Base-by-base conservation (phyloP, 106 monocot genomes). In the Dioscorea dumetorum region DNA sequence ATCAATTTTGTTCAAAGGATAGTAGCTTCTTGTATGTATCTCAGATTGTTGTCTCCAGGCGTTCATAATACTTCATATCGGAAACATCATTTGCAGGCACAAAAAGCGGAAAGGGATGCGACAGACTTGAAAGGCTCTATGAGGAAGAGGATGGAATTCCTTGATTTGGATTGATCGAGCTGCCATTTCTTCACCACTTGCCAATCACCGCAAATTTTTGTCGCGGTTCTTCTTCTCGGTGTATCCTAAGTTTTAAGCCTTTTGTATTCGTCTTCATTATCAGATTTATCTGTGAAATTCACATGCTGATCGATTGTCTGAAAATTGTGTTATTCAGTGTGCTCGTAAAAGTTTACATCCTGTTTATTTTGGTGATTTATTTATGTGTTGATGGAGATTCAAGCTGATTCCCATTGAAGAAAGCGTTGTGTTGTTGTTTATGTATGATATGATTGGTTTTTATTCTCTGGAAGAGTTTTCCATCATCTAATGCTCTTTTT, bases 111-210 rank as follows among this genome's bases (percentile, higher is more conserved):
- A 56, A 84, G 67, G 62, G 90, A 85, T 56, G 82, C 85, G 59
- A 81, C 72, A 57, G 84, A 88, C 70, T 67, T 87, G 28, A 87
- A 81, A 68, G 84, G 90, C 32, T 74, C 90, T 0, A 90, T 90
- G 85, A 71, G 90, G 67, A 90, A 83, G 70, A 58, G 85, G 68
- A 90, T 90, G 90, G 85, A 85, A 75, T 90, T 83, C 61, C 80
- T 90, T 8, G 90, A 90, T 68, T 24, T 90, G 71, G 90, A 85
- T 14, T 90, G 66, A 72, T 3, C 3, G 24, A 17, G 32, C 33
- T 24, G 50, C 15, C 12, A 41, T 10, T 24, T 12, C 22, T 23
- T 13, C 12, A 6, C 6, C 10, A 8, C 41, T 41, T 10, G 10
- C 41, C 41, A 41, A 41, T 41, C 10, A 8, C 66, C 50, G 66